Conservation (phyloP, 1,139 yeast species). For the Kazachstania sp. region DNA sequence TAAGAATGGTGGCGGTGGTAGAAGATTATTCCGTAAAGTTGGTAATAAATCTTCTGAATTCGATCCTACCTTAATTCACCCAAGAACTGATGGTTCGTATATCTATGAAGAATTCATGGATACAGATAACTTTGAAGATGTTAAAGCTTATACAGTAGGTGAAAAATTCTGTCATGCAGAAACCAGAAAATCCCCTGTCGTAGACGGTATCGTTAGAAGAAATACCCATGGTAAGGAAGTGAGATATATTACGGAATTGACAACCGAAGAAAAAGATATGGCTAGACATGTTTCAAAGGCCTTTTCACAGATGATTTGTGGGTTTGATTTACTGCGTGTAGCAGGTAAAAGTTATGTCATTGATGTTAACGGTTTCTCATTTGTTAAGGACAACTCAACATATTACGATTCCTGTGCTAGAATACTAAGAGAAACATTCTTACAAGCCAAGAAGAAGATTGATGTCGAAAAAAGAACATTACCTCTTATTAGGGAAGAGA, state of each 20-base stretch:
- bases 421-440: conserved; percentile 67
- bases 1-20: conserved; percentile 94
- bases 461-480: conserved; percentile 31
- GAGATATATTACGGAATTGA: conserved; percentile 74
- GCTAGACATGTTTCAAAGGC: conserved; percentile 67
- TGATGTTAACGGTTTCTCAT: conserved; percentile 97
- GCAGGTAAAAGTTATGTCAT: conserved; percentile 85
- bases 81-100: conserved; percentile 85
- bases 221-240: conserved; percentile 97
- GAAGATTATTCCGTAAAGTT: conserved; percentile 86
- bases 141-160: conserved; percentile 96
- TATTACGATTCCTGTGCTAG: conserved; percentile 81
- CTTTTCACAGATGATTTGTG: conserved; percentile 95
- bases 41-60: conserved; percentile 96
- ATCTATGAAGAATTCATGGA: conserved; percentile 95
- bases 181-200: conserved; percentile 96
- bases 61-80: conserved; percentile 66
- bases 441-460: conserved; percentile 50
- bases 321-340: conserved; percentile 88
- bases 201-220: conserved; percentile 94
- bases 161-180: conserved; percentile 90
- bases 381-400: conserved; percentile 83
- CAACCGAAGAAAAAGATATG: conserved; percentile 66
- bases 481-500: conserved; percentile 46
- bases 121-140: conserved; percentile 96